Evolutionary conservation across 805 yeast species (phyloP), one percentile per base, ranked within the genome.

Genomic region (Schwanniomyces vanrijiae): DNA sequence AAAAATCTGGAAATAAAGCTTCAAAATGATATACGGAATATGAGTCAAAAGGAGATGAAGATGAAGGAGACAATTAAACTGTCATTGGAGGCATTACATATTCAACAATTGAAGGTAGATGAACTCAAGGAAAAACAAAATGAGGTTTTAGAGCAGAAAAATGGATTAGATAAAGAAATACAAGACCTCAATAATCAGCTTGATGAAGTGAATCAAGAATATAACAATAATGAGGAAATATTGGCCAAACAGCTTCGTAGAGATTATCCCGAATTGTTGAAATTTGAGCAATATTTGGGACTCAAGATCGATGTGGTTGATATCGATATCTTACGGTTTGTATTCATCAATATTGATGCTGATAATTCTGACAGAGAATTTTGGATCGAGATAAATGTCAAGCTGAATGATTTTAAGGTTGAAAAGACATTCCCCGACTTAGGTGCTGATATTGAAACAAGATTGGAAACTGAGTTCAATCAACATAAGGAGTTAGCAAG

Each of bases 281-380:
- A 75, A 35, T 81, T 76, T 62, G 87, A 84, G 50, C 61, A 68
- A 33, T 64, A 80, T 42, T 64, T 83, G 38, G 89, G 90, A 1
- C 58, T 84, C 46, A 66, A 67, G 29, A 74, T 84, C 16, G 81
- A 78, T 45, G 82, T 82, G 3, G 61, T 79, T 1, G 62, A 66
- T 16, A 75, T 72, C 6, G 80, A 77, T 44, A 53, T 73, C 28
- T 58, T 84, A 38, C 65, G 62, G 47, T 80, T 84, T 55, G 63
- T 68, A 2, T 84, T 83, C 55, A 60, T 59, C 1, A 77, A 77
- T 41, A 65, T 83, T 14, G 80, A 78, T 50, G 67, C 76, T 14
- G 60, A 66, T 28, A 65, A 80, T 42, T 58, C 69, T 37, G 68
- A 68, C 33, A 62, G 64, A 31, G 74, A 73, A 52, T 79, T 73